These are phyloP conservation scores for Thraustochytrium striatum DNA, from an alignment of 352 stramenopile species.

Conservation along the genomic window DNA sequence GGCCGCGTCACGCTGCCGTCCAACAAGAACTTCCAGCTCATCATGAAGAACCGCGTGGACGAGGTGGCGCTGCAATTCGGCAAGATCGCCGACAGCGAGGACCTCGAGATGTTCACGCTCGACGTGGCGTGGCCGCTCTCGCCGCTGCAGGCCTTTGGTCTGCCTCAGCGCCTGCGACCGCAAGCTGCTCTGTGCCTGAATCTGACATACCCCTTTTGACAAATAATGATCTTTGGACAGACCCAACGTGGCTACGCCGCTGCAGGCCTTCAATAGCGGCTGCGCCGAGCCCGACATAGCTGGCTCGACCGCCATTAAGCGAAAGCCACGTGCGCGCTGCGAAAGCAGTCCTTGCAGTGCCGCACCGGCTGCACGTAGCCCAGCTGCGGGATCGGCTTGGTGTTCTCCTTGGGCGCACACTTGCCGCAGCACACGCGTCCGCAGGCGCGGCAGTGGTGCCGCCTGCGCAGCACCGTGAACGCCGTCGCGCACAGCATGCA, in stretches of 20 bases:
- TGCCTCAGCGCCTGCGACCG: slow-evolving; percentile 61
- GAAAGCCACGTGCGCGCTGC: slow-evolving; percentile 1
- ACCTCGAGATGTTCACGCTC: slow-evolving; percentile 53
- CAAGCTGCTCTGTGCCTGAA: slow-evolving; percentile 45
- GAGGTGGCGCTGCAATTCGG: slow-evolving; percentile 70
- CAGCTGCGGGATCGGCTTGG: slow-evolving; percentile 42
- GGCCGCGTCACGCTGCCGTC: slow-evolving; percentile 45
- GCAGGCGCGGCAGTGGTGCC: slow-evolving; percentile 43
- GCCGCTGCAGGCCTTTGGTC: slow-evolving; percentile 56
- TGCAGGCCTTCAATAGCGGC: neutral
- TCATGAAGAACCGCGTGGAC: slow-evolving; percentile 55
- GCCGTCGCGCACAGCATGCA: slow-evolving; percentile 37
- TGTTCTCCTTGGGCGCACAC: slow-evolving; percentile 35
- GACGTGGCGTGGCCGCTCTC: slow-evolving; percentile 54
- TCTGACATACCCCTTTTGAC: neutral
- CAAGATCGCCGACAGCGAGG: slow-evolving; percentile 69
- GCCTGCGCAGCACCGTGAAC: slow-evolving; percentile 20
- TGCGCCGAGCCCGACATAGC: neutral
- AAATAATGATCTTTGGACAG: neutral
- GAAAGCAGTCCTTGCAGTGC: slow-evolving; percentile 39
- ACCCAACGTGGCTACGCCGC: neutral
- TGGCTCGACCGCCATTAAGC: neutral
- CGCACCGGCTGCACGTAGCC: slow-evolving; percentile 31
- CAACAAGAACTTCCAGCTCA: slow-evolving; percentile 49
- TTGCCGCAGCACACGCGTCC: neutral